Conservation (phyloP, 148 eudicot genomes). For the Fagopyrum esculentum region DNA sequence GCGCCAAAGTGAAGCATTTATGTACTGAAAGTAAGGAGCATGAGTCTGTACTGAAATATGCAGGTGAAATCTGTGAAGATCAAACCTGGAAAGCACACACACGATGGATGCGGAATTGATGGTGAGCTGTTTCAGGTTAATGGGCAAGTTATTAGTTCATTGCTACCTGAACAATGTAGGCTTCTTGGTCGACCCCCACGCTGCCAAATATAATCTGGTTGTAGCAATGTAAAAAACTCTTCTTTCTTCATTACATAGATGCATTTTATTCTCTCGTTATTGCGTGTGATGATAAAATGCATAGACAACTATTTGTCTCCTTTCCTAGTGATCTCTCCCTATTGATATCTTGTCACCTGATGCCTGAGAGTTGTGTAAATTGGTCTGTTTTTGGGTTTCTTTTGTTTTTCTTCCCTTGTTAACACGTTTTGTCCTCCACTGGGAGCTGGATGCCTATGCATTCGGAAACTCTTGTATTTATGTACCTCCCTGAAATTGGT, state of each 20-base stretch:
- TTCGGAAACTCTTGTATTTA: constrained; percentile 17
- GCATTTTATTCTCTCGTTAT: background rate
- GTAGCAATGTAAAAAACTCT: background rate
- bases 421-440: background rate
- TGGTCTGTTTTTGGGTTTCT: constrained; percentile 1
- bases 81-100: constrained; percentile 79
- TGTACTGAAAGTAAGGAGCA: too few species aligned
- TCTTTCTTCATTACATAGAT: background rate
- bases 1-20: too few species aligned
- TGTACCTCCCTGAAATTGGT: background rate
- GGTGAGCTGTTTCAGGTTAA: constrained; percentile 86
- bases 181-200: constrained; percentile 73
- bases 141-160: constrained; percentile 71
- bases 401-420: background rate
- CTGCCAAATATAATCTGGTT: constrained; percentile 27
- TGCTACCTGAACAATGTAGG: constrained; percentile 92
- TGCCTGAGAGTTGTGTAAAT: constrained; percentile 12
- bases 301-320: background rate
- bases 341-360: background rate
- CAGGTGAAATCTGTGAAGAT: constrained; percentile 70
- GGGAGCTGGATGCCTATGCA: constrained; percentile 18
- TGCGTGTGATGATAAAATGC: background rate
- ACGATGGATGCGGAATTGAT: constrained; percentile 88
- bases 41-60: background rate
- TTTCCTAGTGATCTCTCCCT: background rate